Conservation (phyloP, 805 yeast species). For the Kluyveromyces siamensis region DNA sequence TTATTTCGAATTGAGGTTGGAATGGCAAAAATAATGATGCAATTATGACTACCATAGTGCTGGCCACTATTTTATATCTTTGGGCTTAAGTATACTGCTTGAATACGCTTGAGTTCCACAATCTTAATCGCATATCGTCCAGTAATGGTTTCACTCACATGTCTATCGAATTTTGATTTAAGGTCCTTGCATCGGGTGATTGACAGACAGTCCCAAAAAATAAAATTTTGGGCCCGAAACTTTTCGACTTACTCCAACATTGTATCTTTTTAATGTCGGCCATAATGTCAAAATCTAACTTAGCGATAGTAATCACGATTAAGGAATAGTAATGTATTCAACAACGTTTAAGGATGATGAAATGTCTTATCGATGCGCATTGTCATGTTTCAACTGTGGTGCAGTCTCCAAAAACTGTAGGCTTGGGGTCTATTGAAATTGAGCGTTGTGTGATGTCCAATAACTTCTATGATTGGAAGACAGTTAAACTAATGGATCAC, state of each 20-base stretch:
- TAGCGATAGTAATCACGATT: too few relatives aligned
- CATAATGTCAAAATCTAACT: too few relatives aligned
- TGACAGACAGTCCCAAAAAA: background rate
- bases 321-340: too few relatives aligned
- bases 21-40: constrained; percentile 71
- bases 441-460: constrained; percentile 39
- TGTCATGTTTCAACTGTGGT: constrained; percentile 25
- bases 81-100: too few relatives aligned
- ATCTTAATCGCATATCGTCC: too few relatives aligned
- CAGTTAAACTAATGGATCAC: constrained; percentile 14
- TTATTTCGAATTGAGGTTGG: constrained; percentile 50
- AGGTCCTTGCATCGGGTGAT: background rate
- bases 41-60: constrained; percentile 52
- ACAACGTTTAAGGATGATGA: too few relatives aligned
- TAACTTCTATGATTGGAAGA: constrained; percentile 25
- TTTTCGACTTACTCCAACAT: background rate
- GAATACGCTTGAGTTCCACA: too few relatives aligned
- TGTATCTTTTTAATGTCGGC: too few relatives aligned
- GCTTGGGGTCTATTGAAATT: constrained; percentile 1
- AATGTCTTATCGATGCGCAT: constrained; percentile 27
- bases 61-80: background rate
- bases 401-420: background rate
- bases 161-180: background rate
- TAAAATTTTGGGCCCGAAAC: background rate
- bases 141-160: background rate